Evolutionary conservation across 495 filamentous ascomycete genomes (phyloP), one percentile per base, ranked within the genome.

Genomic region (Oleoguttula mirabilis): DNA sequence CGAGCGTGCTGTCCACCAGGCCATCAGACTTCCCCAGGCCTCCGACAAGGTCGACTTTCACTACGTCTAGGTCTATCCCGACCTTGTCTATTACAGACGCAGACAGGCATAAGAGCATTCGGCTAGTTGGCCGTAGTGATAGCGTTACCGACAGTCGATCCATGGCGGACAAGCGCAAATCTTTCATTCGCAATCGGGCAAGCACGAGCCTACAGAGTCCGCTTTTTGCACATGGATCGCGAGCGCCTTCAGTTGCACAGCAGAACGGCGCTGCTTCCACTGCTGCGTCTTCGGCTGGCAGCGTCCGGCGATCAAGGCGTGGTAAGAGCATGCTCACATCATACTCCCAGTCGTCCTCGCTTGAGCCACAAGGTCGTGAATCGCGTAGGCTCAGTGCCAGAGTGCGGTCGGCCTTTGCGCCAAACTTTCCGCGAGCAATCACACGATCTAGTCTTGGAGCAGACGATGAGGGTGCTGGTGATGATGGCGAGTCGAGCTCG

Each of bases 131-230:
- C 21, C 55, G 36, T 23, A 47, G 47, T 36, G 47, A 55, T 20
- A 58, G 52, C 40, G 31, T 50, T 8, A 32, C 44, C 6, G 59
- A 62, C 42, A 40, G 40, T 10, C 35, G 55, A 10, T 43, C 57
- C 3, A 36, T 62, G 20, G 30, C 50, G n/a, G 57, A 62, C 20
- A 56, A 55, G 31, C 48, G 59, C 4, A 48, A 47, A 31, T 57
- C 52, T 21, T 60, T 50, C 43, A 58, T 62, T 15, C 42, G 51
- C 24, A 57, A 62, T 39, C 45, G 59, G 16, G 55, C 55, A 10
- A 53, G 40, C 21, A 48, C 39, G 12, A 48, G 45, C 25, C 10
- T 53, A 4, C 34, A 40, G 14, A 53, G 44, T 22, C 45, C 50
- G 25, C 41, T 53, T 2, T 48, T 48, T 20, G 25, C 50, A 12